Evolutionary conservation across 1,139 yeast species (phyloP).

Genomic region (Nakaseomyces kungkrabaensis): DNA sequence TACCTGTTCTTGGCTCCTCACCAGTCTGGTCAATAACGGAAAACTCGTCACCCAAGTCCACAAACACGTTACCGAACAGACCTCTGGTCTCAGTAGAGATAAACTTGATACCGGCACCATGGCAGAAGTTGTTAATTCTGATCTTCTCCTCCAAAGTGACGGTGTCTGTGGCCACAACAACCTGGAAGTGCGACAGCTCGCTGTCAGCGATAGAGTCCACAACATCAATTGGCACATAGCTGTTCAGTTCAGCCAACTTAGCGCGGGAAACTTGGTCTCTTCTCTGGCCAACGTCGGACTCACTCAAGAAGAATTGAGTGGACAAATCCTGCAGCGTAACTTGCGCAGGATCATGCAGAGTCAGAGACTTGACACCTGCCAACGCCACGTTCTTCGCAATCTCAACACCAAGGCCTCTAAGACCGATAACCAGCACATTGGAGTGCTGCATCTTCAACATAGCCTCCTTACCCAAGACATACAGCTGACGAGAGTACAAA

Average conservation of each 20-base stretch:
- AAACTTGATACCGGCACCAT: conserved; percentile 61
- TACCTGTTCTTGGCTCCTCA: conserved; percentile 83
- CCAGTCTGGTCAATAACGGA: conserved; percentile 80
- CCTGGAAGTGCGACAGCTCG: conserved; percentile 53
- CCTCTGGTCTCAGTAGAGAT: conserved; percentile 80
- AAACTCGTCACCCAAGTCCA: conserved; percentile 79
- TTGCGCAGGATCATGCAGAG: conserved; percentile 75
- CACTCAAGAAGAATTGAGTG: conserved; percentile 74
- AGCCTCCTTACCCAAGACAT: conserved; percentile 91
- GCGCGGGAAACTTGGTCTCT: conserved; percentile 64
- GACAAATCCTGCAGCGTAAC: conserved; percentile 67
- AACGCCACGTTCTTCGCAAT: conserved; percentile 93
- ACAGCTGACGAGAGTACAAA: conserved; percentile 88
- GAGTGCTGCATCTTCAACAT: conserved; percentile 95
- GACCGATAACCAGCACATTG: conserved; percentile 77
- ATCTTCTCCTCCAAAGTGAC: conserved; percentile 64
- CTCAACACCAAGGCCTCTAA: conserved; percentile 87
- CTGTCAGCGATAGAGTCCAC: conserved; percentile 44
- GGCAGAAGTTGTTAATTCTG: conserved; percentile 66
- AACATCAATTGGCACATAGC: conserved; percentile 81
- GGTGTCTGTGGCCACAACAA: conserved; percentile 73
- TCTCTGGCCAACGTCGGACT: conserved; percentile 60
- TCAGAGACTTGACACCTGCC: conserved; percentile 91
- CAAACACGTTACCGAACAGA: conserved; percentile 78
- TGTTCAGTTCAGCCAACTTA: conserved; percentile 70